A percentile compares a stretch with the other conserved stretches of the same genome.
These are phyloP conservation scores for Neurospora africana DNA, from an alignment of 495 filamentous ascomycete species.

Conservation along the genomic window DNA sequence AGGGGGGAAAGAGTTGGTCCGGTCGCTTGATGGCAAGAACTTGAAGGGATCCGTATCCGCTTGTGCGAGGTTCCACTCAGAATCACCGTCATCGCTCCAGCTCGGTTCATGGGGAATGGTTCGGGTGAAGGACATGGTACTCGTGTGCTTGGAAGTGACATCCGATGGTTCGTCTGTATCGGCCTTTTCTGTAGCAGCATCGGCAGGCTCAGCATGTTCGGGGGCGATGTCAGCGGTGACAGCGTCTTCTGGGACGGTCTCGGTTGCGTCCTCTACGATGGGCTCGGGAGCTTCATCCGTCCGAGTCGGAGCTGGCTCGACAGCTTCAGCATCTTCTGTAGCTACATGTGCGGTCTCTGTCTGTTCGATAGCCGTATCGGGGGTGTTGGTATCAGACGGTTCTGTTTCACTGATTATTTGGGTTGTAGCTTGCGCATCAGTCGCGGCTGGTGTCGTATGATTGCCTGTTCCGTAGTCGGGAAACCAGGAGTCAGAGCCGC, in stretches of 20 bases:
- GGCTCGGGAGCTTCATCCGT: neutral
- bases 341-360: neutral
- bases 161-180: slow-evolving; percentile 14
- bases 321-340: neutral
- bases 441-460: slow-evolving; percentile 17
- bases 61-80: slow-evolving; percentile 39
- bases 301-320: neutral
- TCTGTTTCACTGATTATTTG: neutral
- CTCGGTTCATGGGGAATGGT: slow-evolving; percentile 42
- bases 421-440: slow-evolving; percentile 7
- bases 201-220: slow-evolving; percentile 16
- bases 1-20: slow-evolving; percentile 54
- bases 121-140: slow-evolving; percentile 42
- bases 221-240: slow-evolving; percentile 7
- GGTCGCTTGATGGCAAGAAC: slow-evolving; percentile 39
- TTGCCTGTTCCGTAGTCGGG: slow-evolving; percentile 20
- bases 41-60: slow-evolving; percentile 45
- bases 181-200: slow-evolving; percentile 10
- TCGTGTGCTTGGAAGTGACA: slow-evolving; percentile 34
- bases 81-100: slow-evolving; percentile 44
- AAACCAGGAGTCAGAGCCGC: slow-evolving; percentile 19
- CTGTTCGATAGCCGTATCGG: neutral
- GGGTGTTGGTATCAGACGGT: neutral
- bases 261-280: neutral
- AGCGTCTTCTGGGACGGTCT: neutral